Evolutionary conservation across 495 filamentous ascomycete species (phyloP), one percentile per base, ranked within the genome.

Genomic region (Collariella sp.): DNA sequence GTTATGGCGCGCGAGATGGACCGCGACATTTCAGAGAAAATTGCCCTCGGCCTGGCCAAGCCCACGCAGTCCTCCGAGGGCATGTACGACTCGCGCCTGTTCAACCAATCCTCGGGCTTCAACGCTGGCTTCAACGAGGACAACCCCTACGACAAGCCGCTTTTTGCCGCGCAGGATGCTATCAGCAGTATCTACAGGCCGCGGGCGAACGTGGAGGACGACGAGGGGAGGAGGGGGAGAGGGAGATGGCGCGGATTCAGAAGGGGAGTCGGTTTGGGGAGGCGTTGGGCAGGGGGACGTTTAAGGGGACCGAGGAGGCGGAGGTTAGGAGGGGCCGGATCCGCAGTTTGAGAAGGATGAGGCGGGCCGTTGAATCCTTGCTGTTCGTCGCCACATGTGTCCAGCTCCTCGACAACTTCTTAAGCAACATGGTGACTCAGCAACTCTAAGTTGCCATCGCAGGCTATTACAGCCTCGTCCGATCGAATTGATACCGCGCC

Each of bases 1-100:
- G 80, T 93, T 59, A 81, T 97, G 75, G 94, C 94, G 10, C 83
- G 91, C 23, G 91, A 97, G 67, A 93, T 96, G 72, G 88, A 93
- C 60, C 88, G 93, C 58, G 93, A 99, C 70, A 95, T 99, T 58
- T 91, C 88, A 13, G 93, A 99, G 70, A 97, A 96, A 74, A 88
- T 99, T 16, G 93, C 93, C 9, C 78, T 99, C 12, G 93, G 93
- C 22, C 72, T 99, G 35, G 93, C 93, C 22, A 99, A 97, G 70
- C 93, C 93, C 6, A 95, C 94, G 1, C 84, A 89, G 68, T 85
- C 82, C 12, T 82, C 81, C 12, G 93, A 97, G 68, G 77, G 86
- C 19, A 97, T 96, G 93, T 99, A 89, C 75, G 93, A 99, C 70
- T 94, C 88, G 3, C 80, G 93, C 45, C 72, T 99, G 38, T 99